Percentiles rank a stretch among this genome's conserved stretches.
phyloP scores from a whole-genome alignment of 495 filamentous ascomycete species.

The Pyrenopolyporus hunteri region DNA sequence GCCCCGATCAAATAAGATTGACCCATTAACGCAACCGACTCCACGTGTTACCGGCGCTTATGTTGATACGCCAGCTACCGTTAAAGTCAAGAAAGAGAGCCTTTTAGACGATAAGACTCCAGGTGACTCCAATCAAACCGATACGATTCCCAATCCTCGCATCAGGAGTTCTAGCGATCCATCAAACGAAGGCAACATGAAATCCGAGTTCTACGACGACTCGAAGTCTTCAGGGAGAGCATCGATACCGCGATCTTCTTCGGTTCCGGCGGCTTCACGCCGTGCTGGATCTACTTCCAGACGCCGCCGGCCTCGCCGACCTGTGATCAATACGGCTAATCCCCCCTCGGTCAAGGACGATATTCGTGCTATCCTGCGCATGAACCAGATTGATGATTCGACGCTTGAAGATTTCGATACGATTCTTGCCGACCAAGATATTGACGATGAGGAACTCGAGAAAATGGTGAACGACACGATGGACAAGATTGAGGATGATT shows the following conservation, averaged over 20 bases:
- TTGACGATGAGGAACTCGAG: slow-evolving; percentile 33
- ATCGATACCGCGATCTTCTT: slow-evolving; percentile 31
- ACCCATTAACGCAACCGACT: slow-evolving; percentile 56
- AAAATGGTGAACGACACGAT: slow-evolving; percentile 38
- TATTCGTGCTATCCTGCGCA: slow-evolving; percentile 53
- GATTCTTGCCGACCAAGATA: slow-evolving; percentile 43
- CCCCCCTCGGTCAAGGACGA: slow-evolving; percentile 57
- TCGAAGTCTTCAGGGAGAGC: slow-evolving; percentile 1
- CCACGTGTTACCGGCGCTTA: slow-evolving; percentile 58
- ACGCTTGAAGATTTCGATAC: slow-evolving; percentile 58
- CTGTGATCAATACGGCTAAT: slow-evolving; percentile 55
- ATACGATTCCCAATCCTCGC: slow-evolving; percentile 1
- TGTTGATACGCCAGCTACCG: slow-evolving; percentile 56
- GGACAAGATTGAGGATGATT: slow-evolving; percentile 46
- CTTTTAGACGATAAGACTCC: neutral
- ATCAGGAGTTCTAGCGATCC: slow-evolving; percentile 26
- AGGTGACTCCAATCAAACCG: neutral
- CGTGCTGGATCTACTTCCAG: slow-evolving; percentile 45
- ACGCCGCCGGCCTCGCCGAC: slow-evolving; percentile 42
- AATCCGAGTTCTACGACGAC: neutral
- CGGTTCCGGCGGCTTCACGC: slow-evolving; percentile 31
- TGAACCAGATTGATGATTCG: slow-evolving; percentile 59
- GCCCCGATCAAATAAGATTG: slow-evolving; percentile 49
- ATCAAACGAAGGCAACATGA: neutral
- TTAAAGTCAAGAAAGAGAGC: slow-evolving; percentile 45